These are phyloP conservation scores for Glarea lozoyensis DNA, from an alignment of 495 filamentous ascomycete genomes.

Conservation along the genomic window DNA sequence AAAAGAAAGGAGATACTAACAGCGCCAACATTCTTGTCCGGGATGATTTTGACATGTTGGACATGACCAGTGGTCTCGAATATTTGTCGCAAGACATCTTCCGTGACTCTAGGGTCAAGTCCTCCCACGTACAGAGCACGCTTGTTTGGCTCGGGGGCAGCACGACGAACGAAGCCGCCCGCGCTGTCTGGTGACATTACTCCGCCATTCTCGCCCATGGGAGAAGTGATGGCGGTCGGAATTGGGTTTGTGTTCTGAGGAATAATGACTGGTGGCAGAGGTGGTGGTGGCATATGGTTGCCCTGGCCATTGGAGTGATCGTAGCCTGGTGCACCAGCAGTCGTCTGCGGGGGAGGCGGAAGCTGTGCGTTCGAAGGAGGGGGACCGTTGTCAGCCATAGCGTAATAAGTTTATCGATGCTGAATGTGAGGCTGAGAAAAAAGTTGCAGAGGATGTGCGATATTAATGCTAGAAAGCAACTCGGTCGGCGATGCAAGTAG, in stretches of 20 bases:
- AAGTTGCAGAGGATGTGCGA: constrained; percentile 4
- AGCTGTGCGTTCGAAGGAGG: constrained; percentile 46
- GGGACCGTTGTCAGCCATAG: constrained; percentile 61
- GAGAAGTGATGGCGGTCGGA: constrained; percentile 84
- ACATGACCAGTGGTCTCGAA: constrained; percentile 99
- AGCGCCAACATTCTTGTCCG: constrained; percentile 87
- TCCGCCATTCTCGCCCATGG: constrained; percentile 55
- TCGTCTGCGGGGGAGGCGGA: constrained; percentile 55
- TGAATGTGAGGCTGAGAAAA: constrained; percentile 3
- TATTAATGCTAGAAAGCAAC: constrained; percentile 9
- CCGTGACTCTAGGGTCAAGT: constrained; percentile 88
- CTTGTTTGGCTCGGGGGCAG: constrained; percentile 97
- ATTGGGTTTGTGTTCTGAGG: constrained; percentile 96
- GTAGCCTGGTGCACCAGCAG: constrained; percentile 62
- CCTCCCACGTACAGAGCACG: constrained; percentile 94
- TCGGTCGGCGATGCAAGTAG: constrained; percentile 5
- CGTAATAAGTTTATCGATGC: constrained; percentile 15
- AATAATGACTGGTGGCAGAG: constrained; percentile 80
- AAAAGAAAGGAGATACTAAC: constrained; percentile 26
- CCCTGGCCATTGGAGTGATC: constrained; percentile 54
- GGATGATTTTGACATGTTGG: constrained; percentile 98
- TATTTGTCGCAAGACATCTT: constrained; percentile 94
- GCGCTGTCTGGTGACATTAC: constrained; percentile 78
- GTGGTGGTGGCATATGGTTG: constrained; percentile 87
- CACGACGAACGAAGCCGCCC: constrained; percentile 78